A percentile compares a stretch with the other conserved stretches of the same genome.
Conservation (phyloP, 2,329 filamentous ascomycete genomes). For the Sclerotinia subarctica region DNA sequence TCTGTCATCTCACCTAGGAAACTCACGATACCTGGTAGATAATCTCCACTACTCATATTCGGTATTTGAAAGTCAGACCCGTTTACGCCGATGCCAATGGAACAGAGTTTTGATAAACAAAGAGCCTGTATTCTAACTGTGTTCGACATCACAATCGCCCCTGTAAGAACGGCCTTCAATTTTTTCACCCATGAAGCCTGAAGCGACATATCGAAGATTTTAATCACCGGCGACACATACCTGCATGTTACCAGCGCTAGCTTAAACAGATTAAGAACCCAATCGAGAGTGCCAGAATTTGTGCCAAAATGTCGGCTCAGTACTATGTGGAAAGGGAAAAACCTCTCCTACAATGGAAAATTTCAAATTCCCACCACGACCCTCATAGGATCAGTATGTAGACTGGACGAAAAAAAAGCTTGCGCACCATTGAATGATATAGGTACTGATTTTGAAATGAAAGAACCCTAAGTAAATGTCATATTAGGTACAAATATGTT, state of each 20-base stretch:
- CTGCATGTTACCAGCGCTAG: background rate
- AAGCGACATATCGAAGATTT: background rate
- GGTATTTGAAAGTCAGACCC: background rate
- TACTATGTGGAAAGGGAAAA: background rate
- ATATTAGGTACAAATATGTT: background rate
- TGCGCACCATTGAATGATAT: background rate
- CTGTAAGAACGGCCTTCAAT: background rate
- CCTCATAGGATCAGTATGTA: background rate
- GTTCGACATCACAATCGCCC: background rate
- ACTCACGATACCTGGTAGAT: conserved; percentile 5
- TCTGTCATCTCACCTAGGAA: background rate
- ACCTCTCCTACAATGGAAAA: background rate
- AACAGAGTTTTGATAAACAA: background rate
- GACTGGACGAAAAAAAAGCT: background rate
- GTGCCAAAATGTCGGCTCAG: background rate
- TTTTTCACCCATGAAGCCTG: background rate
- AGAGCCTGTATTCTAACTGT: background rate
- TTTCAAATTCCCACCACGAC: background rate
- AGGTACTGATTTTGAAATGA: background rate
- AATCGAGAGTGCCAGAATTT: background rate
- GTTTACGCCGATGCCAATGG: background rate
- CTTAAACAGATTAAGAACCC: background rate
- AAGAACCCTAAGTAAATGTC: background rate
- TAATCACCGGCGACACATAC: background rate
- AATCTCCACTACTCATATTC: background rate